phyloP scores from a whole-genome alignment of 164 flowering plant genomes.

The Nymphaea colorata region DNA sequence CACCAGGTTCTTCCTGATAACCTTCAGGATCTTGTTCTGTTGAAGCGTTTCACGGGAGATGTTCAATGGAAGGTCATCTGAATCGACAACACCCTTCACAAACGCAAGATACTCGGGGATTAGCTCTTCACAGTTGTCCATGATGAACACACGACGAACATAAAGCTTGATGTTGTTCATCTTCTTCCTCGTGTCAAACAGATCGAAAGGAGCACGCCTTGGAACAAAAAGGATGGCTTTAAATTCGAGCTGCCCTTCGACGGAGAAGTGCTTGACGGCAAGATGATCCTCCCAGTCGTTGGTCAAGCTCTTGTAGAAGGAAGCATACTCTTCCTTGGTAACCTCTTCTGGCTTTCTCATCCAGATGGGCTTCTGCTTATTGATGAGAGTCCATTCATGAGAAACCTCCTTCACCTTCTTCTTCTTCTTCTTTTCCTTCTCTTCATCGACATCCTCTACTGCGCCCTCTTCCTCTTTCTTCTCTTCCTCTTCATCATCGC shows the following conservation, averaged over 20 bases:
- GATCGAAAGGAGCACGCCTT: not conserved
- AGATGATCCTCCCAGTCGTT: conserved; percentile 1
- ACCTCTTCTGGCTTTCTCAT: conserved; percentile 1
- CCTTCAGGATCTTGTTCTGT: conserved; percentile 1
- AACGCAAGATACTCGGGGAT: not conserved
- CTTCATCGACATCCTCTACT: not conserved
- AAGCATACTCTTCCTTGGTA: not conserved
- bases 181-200: conserved; percentile 3
- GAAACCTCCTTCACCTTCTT: not conserved
- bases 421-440: not conserved
- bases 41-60: not conserved
- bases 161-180: conserved; percentile 1
- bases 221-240: not conserved
- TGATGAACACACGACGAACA: conserved; percentile 1
- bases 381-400: not conserved
- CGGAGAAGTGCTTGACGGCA: not conserved
- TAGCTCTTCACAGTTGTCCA: conserved; percentile 1
- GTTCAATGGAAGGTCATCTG: not conserved
- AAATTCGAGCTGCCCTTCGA: not conserved
- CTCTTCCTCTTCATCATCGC: not conserved
- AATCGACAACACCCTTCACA: conserved; percentile 2
- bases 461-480: conserved; percentile 20
- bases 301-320: not conserved
- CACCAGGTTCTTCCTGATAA: conserved; percentile 1
- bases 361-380: conserved; percentile 3